A percentile compares a stretch with the other conserved stretches of the same genome.
phyloP scores from a whole-genome alignment of 1,284 basidiomycete species.

The Ceratobasidium theobromae region DNA sequence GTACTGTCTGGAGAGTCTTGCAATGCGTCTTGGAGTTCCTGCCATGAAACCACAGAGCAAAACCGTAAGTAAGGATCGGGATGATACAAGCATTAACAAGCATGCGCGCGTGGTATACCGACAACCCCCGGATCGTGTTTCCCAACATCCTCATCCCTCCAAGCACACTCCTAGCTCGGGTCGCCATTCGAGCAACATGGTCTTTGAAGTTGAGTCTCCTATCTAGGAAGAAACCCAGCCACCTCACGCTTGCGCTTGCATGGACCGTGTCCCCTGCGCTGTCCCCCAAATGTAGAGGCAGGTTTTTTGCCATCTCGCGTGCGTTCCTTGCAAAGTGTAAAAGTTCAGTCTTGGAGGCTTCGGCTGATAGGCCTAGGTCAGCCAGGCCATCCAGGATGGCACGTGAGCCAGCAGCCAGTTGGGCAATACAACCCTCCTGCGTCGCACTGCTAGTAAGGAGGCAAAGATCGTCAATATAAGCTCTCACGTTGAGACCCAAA shows the following conservation, averaged over 20 bases:
- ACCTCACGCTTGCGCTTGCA: neutral
- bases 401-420: neutral
- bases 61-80: neutral
- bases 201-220: constrained; percentile 8
- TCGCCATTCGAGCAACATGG: neutral
- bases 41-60: neutral
- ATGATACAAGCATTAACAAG: neutral
- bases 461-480: constrained; percentile 18
- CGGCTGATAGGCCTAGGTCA: neutral
- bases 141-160: constrained; percentile 24
- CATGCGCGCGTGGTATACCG: neutral
- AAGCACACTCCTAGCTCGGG: neutral
- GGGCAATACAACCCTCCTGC: neutral
- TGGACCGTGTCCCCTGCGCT: neutral
- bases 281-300: neutral
- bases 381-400: neutral
- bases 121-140: neutral
- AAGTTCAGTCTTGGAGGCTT: neutral
- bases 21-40: no score
- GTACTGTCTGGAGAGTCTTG: neutral
- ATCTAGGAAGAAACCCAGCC: constrained; percentile 30
- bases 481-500: neutral
- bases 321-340: neutral
- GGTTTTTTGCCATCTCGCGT: neutral
- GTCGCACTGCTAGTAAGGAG: neutral